Evolutionary conservation across 768 basidiomycete species (phyloP).

Genomic region (Phylloporus arenicola): DNA sequence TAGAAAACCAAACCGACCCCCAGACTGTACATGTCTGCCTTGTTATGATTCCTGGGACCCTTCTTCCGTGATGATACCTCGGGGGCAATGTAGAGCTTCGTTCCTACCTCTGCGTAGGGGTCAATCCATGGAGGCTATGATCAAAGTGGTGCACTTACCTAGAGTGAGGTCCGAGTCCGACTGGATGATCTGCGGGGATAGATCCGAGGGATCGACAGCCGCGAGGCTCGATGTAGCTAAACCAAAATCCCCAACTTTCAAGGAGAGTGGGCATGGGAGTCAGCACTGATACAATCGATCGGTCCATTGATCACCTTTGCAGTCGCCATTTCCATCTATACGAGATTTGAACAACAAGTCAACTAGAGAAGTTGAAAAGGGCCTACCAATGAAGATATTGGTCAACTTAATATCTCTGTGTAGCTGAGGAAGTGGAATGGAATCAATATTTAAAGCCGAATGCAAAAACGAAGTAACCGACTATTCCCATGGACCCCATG

Average conservation of each 20-base stretch:
- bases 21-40: slow-evolving; percentile 93
- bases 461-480: slow-evolving; percentile 33
- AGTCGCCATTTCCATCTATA: slow-evolving; percentile 74
- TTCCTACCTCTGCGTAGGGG: slow-evolving; percentile 70
- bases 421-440: slow-evolving; percentile 41
- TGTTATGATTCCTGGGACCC: slow-evolving; percentile 70
- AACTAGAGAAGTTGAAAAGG: neutral
- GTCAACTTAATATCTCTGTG: slow-evolving; percentile 89
- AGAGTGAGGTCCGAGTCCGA: slow-evolving; percentile 70
- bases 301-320: slow-evolving; percentile 50
- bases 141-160: slow-evolving; percentile 35
- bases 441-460: slow-evolving; percentile 3
- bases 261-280: neutral
- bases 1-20: slow-evolving; percentile 51
- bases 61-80: slow-evolving; percentile 68
- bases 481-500: slow-evolving; percentile 85
- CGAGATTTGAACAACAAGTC: neutral
- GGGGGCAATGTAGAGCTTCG: slow-evolving; percentile 87
- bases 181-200: slow-evolving; percentile 41
- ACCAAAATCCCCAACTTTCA: slow-evolving; percentile 85
- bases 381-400: slow-evolving; percentile 88
- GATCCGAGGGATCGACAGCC: slow-evolving; percentile 69
- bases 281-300: neutral
- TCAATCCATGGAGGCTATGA: neutral
- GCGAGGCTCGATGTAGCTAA: slow-evolving; percentile 79